phyloP scores from a whole-genome alignment of 768 basidiomycete species.

The Pulveroboletus sp. region DNA sequence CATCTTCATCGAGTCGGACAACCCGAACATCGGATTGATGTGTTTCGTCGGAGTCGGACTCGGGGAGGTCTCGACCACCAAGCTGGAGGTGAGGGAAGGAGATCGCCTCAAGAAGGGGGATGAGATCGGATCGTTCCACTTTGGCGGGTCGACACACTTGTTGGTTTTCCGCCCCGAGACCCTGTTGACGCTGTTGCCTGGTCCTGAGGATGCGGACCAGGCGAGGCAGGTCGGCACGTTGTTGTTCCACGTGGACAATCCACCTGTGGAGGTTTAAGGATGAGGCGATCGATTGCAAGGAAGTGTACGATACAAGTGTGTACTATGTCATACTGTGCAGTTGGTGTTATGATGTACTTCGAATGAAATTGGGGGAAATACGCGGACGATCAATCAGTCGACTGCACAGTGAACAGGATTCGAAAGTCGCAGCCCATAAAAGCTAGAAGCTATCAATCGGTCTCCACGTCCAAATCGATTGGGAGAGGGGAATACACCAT shows the following conservation, averaged over 20 bases:
- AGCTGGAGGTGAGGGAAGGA: conserved; percentile 44
- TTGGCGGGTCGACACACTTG: conserved; percentile 53
- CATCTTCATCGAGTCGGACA: conserved; percentile 57
- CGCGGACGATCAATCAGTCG: background rate
- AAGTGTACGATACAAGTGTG: too few relatives aligned
- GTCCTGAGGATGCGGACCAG: background rate
- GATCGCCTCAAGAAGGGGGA: conserved; percentile 49
- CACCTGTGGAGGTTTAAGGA: background rate
- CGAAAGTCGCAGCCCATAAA: too few relatives aligned
- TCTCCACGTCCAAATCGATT: too few relatives aligned
- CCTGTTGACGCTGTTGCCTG: conserved; percentile 17
- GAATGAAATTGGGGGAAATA: background rate
- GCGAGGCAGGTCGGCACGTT: conserved; percentile 18
- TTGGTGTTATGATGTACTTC: too few relatives aligned
- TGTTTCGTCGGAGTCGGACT: conserved; percentile 60
- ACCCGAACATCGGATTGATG: conserved; percentile 51
- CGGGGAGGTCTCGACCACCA: conserved; percentile 60
- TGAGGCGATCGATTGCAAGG: too few relatives aligned
- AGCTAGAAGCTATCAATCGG: too few relatives aligned
- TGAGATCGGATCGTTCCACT: conserved; percentile 60
- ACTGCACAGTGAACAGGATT: too few relatives aligned
- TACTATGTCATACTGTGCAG: too few relatives aligned
- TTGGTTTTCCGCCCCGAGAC: conserved; percentile 41
- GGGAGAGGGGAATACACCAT: too few relatives aligned
- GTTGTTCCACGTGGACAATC: conserved; percentile 17